Conservation (phyloP, 78 protist genomes). For the Cavenderia fasciculata region DNA sequence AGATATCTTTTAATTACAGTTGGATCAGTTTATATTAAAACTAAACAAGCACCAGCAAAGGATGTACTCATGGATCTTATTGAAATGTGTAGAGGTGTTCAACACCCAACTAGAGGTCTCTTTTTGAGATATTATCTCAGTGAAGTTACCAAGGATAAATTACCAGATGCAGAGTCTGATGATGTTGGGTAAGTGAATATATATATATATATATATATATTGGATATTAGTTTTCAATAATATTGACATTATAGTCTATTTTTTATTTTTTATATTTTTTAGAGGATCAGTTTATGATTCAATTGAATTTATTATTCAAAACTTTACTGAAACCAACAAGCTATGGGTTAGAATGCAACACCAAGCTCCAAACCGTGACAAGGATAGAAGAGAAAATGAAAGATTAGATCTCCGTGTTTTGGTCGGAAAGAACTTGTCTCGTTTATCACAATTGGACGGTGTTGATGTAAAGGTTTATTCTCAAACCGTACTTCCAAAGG, state of each 20-base stretch:
- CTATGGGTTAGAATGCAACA: slow-evolving; percentile 99
- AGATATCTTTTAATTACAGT: slow-evolving; percentile 88
- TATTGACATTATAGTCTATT: too few species aligned
- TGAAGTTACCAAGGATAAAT: slow-evolving; percentile 87
- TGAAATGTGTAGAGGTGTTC: slow-evolving; percentile 99
- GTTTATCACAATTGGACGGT: slow-evolving; percentile 93
- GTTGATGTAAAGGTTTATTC: slow-evolving; percentile 74
- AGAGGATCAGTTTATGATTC: slow-evolving; percentile 86
- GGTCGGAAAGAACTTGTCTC: slow-evolving; percentile 95
- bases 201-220: too few species aligned
- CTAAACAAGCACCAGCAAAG: slow-evolving; percentile 92
- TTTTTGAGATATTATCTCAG: slow-evolving; percentile 96
- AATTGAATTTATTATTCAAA: slow-evolving; percentile 91
- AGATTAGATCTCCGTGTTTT: slow-evolving; percentile 92
- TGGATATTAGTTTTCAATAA: too few species aligned
- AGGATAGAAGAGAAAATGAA: slow-evolving; percentile 92
- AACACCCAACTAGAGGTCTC: slow-evolving; percentile 99
- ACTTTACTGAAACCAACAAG: slow-evolving; percentile 98
- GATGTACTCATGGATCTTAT: slow-evolving; percentile 95
- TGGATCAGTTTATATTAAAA: slow-evolving; percentile 93
- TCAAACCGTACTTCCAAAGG: slow-evolving; percentile 81
- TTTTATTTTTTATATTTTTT: too few species aligned
- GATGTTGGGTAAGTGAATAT: too few species aligned
- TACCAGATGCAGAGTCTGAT: slow-evolving; percentile 89
- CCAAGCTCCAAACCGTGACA: slow-evolving; percentile 89